Evolutionary conservation across 2,329 filamentous ascomycete genomes (phyloP).

Genomic region (Dothideomycetidae sp.): DNA sequence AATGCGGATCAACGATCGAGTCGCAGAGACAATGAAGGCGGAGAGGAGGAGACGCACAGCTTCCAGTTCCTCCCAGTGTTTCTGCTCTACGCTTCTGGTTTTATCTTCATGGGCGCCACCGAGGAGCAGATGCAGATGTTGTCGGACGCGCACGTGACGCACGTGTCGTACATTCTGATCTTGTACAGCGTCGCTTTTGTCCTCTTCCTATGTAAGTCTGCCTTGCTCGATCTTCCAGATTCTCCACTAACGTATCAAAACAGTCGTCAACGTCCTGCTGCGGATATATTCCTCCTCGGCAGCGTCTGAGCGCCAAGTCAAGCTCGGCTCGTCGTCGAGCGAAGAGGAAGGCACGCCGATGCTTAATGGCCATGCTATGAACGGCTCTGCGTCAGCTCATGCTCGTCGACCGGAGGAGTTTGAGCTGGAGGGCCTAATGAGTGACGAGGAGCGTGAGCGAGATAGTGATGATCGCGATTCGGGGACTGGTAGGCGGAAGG

Average conservation of each 20-base stretch:
- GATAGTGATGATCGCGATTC: conserved; percentile 5
- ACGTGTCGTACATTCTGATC: conserved; percentile 84
- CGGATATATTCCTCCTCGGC: conserved; percentile 61
- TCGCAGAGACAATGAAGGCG: conserved; percentile 18
- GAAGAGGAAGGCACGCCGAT: conserved; percentile 16
- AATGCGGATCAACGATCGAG: conserved; percentile 5
- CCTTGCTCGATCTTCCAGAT: too few relatives aligned
- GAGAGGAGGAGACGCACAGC: conserved; percentile 35
- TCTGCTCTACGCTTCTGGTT: conserved; percentile 78
- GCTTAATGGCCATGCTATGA: conserved; percentile 16
- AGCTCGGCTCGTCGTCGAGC: conserved; percentile 18
- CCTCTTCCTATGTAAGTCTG: conserved; percentile 61
- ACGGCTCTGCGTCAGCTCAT: conserved; percentile 35
- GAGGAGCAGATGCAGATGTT: conserved; percentile 88
- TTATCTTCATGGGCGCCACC: conserved; percentile 94
- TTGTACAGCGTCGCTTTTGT: conserved; percentile 82
- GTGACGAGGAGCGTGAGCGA: conserved; percentile 59
- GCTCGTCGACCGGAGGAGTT: conserved; percentile 60
- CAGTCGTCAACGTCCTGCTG: conserved; percentile 70
- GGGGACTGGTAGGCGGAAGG: conserved; percentile 3
- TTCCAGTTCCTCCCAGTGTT: conserved; percentile 25
- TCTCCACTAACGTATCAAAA: too few relatives aligned
- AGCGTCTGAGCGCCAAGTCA: conserved; percentile 30
- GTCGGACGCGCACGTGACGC: conserved; percentile 58
- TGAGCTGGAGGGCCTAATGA: conserved; percentile 80